phyloP scores from a whole-genome alignment of 495 filamentous ascomycete genomes.

The Penicillium canariense region DNA sequence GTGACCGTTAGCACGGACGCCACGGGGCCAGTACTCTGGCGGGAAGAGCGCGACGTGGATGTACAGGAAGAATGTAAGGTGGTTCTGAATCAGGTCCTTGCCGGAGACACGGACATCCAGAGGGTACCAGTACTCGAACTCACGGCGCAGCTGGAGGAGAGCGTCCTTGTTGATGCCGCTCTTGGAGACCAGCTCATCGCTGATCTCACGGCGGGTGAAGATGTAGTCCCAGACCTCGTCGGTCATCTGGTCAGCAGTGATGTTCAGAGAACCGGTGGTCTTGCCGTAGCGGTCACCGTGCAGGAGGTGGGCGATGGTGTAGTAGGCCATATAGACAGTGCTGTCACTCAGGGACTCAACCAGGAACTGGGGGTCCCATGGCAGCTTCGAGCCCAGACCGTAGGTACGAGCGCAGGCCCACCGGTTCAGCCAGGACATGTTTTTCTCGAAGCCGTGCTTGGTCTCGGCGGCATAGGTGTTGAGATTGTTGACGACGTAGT shows the following conservation, averaged over 20 bases:
- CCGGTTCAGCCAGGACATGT: slow-evolving; percentile 85
- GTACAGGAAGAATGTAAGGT: slow-evolving; percentile 96
- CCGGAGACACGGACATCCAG: slow-evolving; percentile 80
- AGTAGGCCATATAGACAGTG: slow-evolving; percentile 96
- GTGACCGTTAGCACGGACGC: slow-evolving; percentile 86
- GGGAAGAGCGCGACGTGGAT: slow-evolving; percentile 89
- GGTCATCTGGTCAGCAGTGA: slow-evolving; percentile 84
- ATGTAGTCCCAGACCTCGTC: slow-evolving; percentile 97
- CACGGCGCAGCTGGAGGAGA: slow-evolving; percentile 74
- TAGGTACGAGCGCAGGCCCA: slow-evolving; percentile 95
- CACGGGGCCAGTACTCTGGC: slow-evolving; percentile 78
- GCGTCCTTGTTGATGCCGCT: slow-evolving; percentile 68
- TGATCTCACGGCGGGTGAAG: slow-evolving; percentile 66
- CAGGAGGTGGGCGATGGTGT: slow-evolving; percentile 86
- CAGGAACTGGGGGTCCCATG: slow-evolving; percentile 89
- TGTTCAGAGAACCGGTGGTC: slow-evolving; percentile 59
- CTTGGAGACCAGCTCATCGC: slow-evolving; percentile 58
- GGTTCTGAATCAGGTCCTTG: slow-evolving; percentile 85
- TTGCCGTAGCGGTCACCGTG: slow-evolving; percentile 80
- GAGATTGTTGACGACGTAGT: slow-evolving; percentile 69
- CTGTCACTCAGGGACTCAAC: slow-evolving; percentile 92
- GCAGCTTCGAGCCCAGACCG: slow-evolving; percentile 88
- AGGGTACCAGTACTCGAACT: slow-evolving; percentile 97
- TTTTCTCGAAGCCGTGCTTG: slow-evolving; percentile 78
- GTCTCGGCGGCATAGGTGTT: slow-evolving; percentile 79